A percentile compares a stretch with the other conserved stretches of the same genome.
phyloP scores from a whole-genome alignment of 768 basidiomycete species.

The Tulasnella sp. region DNA sequence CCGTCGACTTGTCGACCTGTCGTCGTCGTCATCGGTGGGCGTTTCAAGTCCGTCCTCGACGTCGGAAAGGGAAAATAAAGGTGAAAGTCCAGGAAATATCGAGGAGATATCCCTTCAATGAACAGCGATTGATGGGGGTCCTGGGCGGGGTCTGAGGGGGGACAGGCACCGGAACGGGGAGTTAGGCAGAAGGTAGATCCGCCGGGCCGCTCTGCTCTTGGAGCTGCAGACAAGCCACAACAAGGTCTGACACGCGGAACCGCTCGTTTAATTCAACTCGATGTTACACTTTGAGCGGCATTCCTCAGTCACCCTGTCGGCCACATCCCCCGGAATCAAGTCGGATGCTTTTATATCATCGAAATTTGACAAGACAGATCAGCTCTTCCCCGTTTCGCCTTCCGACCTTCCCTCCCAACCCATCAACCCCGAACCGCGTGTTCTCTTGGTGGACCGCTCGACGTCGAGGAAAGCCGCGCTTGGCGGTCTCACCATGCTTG shows the following conservation, averaged over 20 bases:
- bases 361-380: too few species aligned
- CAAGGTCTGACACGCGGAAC: background rate
- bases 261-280: background rate
- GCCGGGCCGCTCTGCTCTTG: background rate
- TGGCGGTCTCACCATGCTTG: background rate
- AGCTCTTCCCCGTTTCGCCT: background rate
- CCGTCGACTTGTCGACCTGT: background rate
- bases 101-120: background rate
- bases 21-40: background rate
- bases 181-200: background rate
- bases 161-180: background rate
- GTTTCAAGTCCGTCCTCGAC: too few species aligned
- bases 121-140: background rate
- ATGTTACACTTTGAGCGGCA: background rate
- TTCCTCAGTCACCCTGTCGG: too few species aligned
- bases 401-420: background rate
- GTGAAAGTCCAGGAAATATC: background rate
- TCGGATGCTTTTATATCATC: background rate
- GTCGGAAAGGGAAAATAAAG: background rate
- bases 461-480: background rate
- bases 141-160: background rate
- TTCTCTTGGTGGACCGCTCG: background rate
- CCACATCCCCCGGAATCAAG: background rate
- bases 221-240: background rate
- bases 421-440: background rate